Conservation (phyloP, 2,329 filamentous ascomycete species). For the Alternaria gaisen region DNA sequence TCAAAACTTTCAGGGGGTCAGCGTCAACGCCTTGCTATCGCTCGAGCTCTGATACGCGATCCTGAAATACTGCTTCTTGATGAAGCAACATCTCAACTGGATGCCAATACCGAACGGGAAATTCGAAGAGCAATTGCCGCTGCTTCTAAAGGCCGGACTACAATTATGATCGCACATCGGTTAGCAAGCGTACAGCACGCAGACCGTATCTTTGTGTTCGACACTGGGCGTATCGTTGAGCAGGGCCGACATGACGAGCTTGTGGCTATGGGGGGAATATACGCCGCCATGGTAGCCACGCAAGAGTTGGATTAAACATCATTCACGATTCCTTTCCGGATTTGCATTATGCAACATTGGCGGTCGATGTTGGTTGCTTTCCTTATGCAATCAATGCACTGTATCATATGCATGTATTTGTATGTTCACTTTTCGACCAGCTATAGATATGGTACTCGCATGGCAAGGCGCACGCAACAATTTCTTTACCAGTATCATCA, state of each 20-base stretch:
- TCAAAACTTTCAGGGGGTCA: slow-evolving; percentile 58
- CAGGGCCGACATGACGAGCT: slow-evolving; percentile 69
- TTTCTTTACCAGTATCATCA: neutral
- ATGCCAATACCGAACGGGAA: slow-evolving; percentile 56
- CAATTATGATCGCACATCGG: slow-evolving; percentile 79
- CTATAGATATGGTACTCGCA: neutral
- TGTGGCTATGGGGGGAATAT: slow-evolving; percentile 52
- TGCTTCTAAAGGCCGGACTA: slow-evolving; percentile 61
- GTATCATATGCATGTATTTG: slow-evolving; percentile 4
- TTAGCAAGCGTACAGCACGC: slow-evolving; percentile 81
- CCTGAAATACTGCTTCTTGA: slow-evolving; percentile 58
- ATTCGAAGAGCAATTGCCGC: slow-evolving; percentile 54
- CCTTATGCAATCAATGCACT: neutral
- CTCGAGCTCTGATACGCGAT: slow-evolving; percentile 57
- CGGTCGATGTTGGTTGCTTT: neutral
- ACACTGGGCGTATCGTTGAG: slow-evolving; percentile 69
- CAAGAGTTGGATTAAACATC: slow-evolving; percentile 44
- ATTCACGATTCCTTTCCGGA: neutral
- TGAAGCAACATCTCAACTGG: slow-evolving; percentile 58
- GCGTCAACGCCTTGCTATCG: slow-evolving; percentile 57
- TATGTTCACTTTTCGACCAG: neutral
- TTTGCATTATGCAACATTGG: neutral
- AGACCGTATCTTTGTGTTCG: slow-evolving; percentile 81
- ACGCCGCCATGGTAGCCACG: slow-evolving; percentile 48
- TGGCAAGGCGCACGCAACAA: neutral